Evolutionary conservation across 1,284 basidiomycete species (phyloP).

Genomic region (Ustilago lituana): DNA sequence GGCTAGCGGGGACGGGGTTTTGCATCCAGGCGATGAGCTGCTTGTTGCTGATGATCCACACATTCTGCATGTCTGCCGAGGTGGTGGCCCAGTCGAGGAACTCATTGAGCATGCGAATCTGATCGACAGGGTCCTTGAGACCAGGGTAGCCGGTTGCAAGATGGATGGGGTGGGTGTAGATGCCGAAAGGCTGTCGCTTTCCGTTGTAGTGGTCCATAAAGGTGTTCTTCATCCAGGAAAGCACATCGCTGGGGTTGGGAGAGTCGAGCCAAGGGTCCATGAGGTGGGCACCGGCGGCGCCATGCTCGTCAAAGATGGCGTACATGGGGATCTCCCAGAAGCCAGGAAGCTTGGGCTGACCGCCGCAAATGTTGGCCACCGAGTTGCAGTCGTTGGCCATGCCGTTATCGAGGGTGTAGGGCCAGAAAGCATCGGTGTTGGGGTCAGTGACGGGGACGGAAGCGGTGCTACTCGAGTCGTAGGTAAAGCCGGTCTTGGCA

Average conservation of each 20-base stretch:
- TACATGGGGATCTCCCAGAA: slow-evolving; percentile 67
- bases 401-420: slow-evolving; percentile 72
- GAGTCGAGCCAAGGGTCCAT: slow-evolving; percentile 84
- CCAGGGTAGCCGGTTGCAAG: slow-evolving; percentile 71
- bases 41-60: slow-evolving; percentile 79
- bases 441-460: slow-evolving; percentile 77
- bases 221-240: slow-evolving; percentile 79
- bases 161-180: slow-evolving; percentile 85
- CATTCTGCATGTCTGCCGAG: slow-evolving; percentile 70
- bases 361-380: slow-evolving; percentile 74
- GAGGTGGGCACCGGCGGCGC: slow-evolving; percentile 69
- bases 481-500: slow-evolving; percentile 73
- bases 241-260: slow-evolving; percentile 68
- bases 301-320: slow-evolving; percentile 49
- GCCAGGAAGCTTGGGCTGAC: slow-evolving; percentile 78
- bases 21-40: slow-evolving; percentile 80
- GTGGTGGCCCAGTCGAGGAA: slow-evolving; percentile 80
- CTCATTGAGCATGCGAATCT: slow-evolving; percentile 73
- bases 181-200: slow-evolving; percentile 80
- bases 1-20: slow-evolving; percentile 72
- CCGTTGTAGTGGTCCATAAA: slow-evolving; percentile 74
- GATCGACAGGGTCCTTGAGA: slow-evolving; percentile 39
- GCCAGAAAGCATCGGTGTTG: slow-evolving; percentile 75
- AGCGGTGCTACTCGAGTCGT: slow-evolving; percentile 77
- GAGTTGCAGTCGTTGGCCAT: slow-evolving; percentile 80